Percentiles rank a stretch among this genome's conserved stretches.
These are phyloP conservation scores for Ormosia semicastrata DNA, from an alignment of 306 rosid genomes.

Conservation along the genomic window DNA sequence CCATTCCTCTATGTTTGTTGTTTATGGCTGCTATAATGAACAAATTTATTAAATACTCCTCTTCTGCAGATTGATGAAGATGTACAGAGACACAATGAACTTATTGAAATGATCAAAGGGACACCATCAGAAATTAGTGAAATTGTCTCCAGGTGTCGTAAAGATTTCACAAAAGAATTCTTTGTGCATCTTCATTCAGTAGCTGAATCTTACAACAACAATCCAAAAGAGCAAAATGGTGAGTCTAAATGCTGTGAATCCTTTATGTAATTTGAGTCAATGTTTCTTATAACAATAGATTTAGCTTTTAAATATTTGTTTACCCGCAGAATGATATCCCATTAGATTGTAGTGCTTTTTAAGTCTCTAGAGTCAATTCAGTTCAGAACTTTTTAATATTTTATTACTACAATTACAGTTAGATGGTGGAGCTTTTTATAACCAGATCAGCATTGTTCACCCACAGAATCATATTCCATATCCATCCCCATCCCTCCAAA, in stretches of 20 bases:
- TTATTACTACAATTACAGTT: background rate
- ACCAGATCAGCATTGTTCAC: background rate
- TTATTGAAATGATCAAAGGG: constrained; percentile 52
- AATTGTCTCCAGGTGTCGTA: constrained; percentile 55
- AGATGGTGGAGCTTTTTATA: background rate
- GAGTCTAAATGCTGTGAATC: constrained; percentile 36
- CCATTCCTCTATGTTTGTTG: background rate
- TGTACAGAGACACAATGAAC: constrained; percentile 65
- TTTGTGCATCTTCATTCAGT: constrained; percentile 74
- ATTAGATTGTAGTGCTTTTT: background rate
- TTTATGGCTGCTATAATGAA: background rate
- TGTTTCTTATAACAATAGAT: background rate
- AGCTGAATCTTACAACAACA: constrained; percentile 56
- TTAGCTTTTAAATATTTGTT: constrained; percentile 17
- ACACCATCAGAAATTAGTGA: constrained; percentile 52
- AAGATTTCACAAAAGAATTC: constrained; percentile 85
- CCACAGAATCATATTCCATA: background rate
- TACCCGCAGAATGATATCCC: background rate
- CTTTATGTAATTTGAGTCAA: background rate
- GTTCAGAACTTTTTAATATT: background rate
- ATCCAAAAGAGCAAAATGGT: constrained; percentile 68
- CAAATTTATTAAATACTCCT: background rate
- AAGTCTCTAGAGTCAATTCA: background rate
- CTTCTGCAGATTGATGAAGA: constrained; percentile 77
- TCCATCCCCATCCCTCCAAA: background rate